phyloP scores from a whole-genome alignment of 2,329 filamentous ascomycete species.

The Orbilia ellipsospora region DNA sequence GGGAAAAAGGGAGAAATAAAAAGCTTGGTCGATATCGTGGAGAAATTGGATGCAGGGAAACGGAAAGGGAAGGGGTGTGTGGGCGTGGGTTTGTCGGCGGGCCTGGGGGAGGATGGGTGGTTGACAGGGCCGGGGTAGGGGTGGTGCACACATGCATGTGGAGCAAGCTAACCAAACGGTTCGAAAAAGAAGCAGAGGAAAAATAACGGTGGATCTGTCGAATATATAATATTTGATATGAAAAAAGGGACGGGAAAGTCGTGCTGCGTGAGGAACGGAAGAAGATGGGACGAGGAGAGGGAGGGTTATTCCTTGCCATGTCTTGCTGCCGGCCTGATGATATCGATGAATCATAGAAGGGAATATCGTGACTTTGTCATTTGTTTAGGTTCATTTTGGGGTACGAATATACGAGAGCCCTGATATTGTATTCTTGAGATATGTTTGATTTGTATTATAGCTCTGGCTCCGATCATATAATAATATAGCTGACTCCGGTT shows the following conservation, averaged over 20 bases:
- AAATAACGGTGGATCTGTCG: no score
- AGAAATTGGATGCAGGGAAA: conserved; percentile 6
- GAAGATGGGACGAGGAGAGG: conserved; percentile 32
- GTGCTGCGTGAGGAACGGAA: not conserved
- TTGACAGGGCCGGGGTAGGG: no score
- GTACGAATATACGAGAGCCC: no score
- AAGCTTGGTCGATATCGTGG: not conserved
- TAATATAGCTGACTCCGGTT: no score
- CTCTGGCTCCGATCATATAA: no score
- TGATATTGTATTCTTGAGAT: no score
- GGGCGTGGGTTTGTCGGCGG: conserved; percentile 11
- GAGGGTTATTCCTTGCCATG: not conserved
- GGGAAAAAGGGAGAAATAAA: not conserved
- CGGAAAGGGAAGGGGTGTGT: not conserved
- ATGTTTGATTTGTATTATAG: no score
- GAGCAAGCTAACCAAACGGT: no score
- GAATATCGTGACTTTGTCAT: conserved; percentile 27
- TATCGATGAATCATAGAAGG: not conserved
- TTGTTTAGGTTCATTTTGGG: conserved; percentile 9
- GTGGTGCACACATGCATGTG: no score
- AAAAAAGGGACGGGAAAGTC: not conserved
- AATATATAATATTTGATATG: no score
- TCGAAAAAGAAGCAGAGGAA: no score
- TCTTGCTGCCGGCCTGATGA: conserved; percentile 25
- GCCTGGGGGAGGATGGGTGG: not conserved